Evolutionary conservation across 2,329 filamentous ascomycete species (phyloP), one percentile per base, ranked within the genome.

Genomic region (Aspergillus flavus): DNA sequence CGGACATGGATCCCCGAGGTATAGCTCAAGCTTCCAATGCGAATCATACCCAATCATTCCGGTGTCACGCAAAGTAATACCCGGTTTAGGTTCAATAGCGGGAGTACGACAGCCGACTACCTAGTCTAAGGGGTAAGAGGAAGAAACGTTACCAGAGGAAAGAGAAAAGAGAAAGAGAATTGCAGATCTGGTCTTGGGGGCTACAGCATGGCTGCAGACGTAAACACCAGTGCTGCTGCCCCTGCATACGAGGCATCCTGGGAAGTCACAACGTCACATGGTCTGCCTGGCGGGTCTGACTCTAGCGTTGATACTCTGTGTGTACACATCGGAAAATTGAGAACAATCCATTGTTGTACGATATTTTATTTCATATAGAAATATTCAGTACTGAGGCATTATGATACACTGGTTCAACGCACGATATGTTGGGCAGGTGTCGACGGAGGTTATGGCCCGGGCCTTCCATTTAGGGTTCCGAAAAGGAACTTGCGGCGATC

Each of bases 191-290:
- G 23, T 26, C 21, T 26, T 30, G 32, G 32, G 52, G 52, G n/a
- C 4, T 5, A 41, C n/a, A 21, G 34, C 52, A 55, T 39, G 32
- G 32, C 52, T 55, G 52, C 52, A 55, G 52, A 39, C 11, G 52
- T 39, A 43, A 32, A 21, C 30, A 46, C 32, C 11, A 19, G 48
- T 52, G 48, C 14, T 52, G 32, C 41, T 60, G 58, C 58, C 58
- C 58, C 58, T 60, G 58, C 58, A 60, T 60, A 60, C 58, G 58
- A 60, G 50, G 21, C 48, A 52, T 52, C 48, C 48, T 52, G n/a
- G 12, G 26, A 56, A 43, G 23, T 26, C 32, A 11, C 41, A 12
- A 30, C 23, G 52, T 55, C 36, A 57, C 41, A 57, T 57, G 41
- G 41, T 46, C 55, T 45, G 9, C 16, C 19, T 19, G 14, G 12